Conservation (phyloP, 2,329 filamentous ascomycete genomes). For the Scedosporium aurantiacum region DNA sequence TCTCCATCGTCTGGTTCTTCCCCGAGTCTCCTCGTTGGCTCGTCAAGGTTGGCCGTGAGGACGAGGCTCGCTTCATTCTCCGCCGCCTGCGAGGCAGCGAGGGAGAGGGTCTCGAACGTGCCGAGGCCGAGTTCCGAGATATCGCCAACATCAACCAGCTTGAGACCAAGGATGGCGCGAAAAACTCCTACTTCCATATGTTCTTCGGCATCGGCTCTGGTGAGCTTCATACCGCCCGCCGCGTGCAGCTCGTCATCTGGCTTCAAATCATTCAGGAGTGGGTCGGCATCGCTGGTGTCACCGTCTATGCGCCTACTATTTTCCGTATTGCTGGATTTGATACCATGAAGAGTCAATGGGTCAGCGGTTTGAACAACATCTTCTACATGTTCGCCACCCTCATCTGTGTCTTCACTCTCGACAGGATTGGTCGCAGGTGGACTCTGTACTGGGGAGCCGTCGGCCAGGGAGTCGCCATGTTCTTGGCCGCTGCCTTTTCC, state of each 20-base stretch:
- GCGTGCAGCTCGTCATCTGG: constrained; percentile 61
- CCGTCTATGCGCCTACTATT: constrained; percentile 46
- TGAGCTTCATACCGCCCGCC: constrained; percentile 53
- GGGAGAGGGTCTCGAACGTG: constrained; percentile 37
- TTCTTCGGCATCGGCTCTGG: constrained; percentile 54
- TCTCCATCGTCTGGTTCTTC: constrained; percentile 51
- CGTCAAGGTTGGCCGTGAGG: constrained; percentile 51
- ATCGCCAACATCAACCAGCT: constrained; percentile 53
- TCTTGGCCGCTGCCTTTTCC: constrained; percentile 49
- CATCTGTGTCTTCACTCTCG: constrained; percentile 26
- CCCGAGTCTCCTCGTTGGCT: constrained; percentile 61
- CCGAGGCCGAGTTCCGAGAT: constrained; percentile 56
- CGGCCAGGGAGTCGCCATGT: constrained; percentile 43
- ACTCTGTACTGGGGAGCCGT: constrained; percentile 31
- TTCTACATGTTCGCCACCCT: constrained; percentile 38
- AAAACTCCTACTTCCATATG: constrained; percentile 54
- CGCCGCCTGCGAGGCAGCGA: constrained; percentile 49
- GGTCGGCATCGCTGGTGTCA: constrained; percentile 60
- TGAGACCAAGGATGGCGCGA: constrained; percentile 47
- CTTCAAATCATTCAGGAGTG: constrained; percentile 62
- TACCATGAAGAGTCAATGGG: constrained; percentile 50
- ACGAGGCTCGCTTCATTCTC: constrained; percentile 58
- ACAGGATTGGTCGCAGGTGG: constrained; percentile 29
- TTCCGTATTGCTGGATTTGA: constrained; percentile 59
- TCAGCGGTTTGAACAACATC: constrained; percentile 39